Evolutionary conservation across 345 rosid species (phyloP).

Genomic region (Syzygium jambos): DNA sequence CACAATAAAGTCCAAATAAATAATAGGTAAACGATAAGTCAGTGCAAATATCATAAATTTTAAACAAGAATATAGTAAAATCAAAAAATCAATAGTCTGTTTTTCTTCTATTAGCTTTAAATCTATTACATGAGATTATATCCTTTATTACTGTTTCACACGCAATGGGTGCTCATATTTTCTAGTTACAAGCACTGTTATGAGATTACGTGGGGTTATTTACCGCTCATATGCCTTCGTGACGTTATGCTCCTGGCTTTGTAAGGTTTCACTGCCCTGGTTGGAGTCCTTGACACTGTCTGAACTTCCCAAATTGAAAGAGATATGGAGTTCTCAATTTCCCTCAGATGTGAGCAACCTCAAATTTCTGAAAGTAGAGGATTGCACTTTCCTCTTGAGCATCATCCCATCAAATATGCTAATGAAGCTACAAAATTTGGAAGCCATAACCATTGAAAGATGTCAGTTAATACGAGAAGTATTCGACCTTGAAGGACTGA

Average conservation of each 20-base stretch:
- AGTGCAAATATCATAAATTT: no score
- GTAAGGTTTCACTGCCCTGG: neutral
- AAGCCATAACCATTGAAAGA: neutral
- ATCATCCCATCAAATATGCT: neutral
- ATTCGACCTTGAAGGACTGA: neutral
- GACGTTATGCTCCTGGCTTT: neutral
- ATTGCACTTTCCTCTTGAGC: neutral
- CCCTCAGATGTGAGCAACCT: neutral
- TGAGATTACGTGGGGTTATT: neutral
- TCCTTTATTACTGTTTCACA: neutral
- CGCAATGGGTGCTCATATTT: fast-evolving
- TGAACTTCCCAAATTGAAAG: neutral
- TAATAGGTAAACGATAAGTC: no score
- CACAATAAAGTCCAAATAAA: no score
- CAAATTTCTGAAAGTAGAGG: neutral
- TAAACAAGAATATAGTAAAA: no score
- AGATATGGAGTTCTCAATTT: neutral
- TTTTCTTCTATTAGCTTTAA: no score
- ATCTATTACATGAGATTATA: no score
- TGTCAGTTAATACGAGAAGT: neutral
- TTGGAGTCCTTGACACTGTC: conserved; percentile 3
- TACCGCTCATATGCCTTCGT: neutral
- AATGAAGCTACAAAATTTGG: neutral
- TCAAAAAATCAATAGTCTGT: neutral
- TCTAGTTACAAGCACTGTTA: neutral